A percentile compares a stretch with the other conserved stretches of the same genome.
These are phyloP conservation scores for Phytopythium vexans DNA, from an alignment of 352 stramenopile species.

Conservation along the genomic window DNA sequence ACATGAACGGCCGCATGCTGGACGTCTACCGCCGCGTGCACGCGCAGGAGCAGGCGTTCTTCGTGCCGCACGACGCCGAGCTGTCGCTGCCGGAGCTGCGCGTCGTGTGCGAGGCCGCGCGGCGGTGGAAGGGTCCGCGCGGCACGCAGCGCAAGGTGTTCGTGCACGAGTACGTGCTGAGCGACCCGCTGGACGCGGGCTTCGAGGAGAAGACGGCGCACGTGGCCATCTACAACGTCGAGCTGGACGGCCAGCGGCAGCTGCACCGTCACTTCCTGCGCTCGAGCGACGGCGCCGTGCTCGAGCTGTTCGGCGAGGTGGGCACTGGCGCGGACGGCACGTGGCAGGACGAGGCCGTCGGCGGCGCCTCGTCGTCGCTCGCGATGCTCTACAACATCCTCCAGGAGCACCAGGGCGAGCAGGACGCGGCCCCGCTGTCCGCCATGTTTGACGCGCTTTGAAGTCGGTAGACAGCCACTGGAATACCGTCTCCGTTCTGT, in stretches of 20 bases:
- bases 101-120: conserved; percentile 54
- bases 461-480: too few species aligned
- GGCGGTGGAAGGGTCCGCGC: conserved; percentile 55
- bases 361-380: conserved; percentile 28
- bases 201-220: conserved; percentile 75
- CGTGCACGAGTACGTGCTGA: conserved; percentile 77
- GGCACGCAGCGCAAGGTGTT: conserved; percentile 72
- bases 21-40: conserved; percentile 84
- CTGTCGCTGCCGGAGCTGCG: conserved; percentile 71
- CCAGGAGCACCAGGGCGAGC: conserved; percentile 34
- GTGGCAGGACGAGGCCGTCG: conserved; percentile 30
- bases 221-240: conserved; percentile 79
- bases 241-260: conserved; percentile 45
- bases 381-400: conserved; percentile 55
- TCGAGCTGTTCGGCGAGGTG: conserved; percentile 83
- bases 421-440: conserved; percentile 5
- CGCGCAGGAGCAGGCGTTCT: conserved; percentile 66
- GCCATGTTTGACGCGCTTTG: too few species aligned
- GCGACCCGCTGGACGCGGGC: conserved; percentile 57
- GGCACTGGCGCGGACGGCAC: conserved; percentile 26
- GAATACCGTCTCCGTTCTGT: too few species aligned
- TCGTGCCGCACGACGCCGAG: conserved; percentile 88
- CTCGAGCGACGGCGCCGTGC: conserved; percentile 72
- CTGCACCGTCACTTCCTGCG: conserved; percentile 89
- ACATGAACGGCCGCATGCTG: conserved; percentile 90